Evolutionary conservation across 2,329 filamentous ascomycete species (phyloP), one percentile per base, ranked within the genome.

Genomic region (Grosmannia huntii): DNA sequence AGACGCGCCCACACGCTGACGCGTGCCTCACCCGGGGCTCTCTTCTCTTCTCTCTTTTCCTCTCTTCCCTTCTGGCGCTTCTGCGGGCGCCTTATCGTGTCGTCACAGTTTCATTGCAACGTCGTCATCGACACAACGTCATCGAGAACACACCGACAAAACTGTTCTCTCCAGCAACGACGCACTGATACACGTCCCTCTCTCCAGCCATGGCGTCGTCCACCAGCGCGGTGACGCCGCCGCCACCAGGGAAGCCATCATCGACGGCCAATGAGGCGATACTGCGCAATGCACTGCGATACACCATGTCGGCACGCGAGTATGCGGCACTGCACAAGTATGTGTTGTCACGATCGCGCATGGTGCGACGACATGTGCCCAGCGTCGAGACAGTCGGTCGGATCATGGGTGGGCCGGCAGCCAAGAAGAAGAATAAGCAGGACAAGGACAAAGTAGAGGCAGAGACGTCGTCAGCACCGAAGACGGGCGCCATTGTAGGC

Each of bases 271-370:
- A 72, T 60, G 87, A 92, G 64, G 86, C 88, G 5, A 79, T 95
- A 62, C 78, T 95, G 59, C 88, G 89, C 71, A 95, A 94, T 70
- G 85, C 89, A 50, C 78, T 96, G 60, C 86, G 90, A 64, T 91
- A 96, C 72, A 94, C 88, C 59, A 90, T 91, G 68, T 86, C 84
- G 7, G 84, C 89, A 49, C 84, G 86, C 70, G 91, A 96, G 70
- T 96, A 96, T 71, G 85, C 89, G 64, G 75, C 86, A 1, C 80
- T 96, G 21, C 90, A 96, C 71, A 85, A 86, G 67, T 90, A 91
- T 68, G 80, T 95, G 57, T 78, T 94, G 55, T 90, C 88, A 61
- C 83, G 86, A 53, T 86, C 88, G 51, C 77, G 76, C 56, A 69
- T 79, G 7, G 71, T 86, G 41, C 77, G 76, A 57, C 74, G 76